Conservation (phyloP, 202 grass and related monocot genomes). For the Panicum virgatum region DNA sequence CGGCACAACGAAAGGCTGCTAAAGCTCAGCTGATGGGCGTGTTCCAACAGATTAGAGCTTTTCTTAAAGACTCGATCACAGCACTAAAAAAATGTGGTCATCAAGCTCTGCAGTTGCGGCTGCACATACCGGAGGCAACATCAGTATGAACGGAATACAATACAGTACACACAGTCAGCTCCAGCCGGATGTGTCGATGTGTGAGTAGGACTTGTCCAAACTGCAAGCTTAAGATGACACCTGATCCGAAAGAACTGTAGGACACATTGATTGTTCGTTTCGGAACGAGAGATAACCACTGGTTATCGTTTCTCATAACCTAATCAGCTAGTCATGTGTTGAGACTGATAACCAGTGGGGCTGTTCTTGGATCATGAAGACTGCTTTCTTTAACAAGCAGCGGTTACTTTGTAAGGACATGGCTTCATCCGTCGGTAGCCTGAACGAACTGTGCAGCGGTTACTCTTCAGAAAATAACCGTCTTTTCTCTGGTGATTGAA, state of each 20-base stretch:
- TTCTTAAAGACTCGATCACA: constrained; percentile 40
- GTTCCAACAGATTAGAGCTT: constrained; percentile 43
- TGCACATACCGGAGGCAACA: background rate
- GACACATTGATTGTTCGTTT: background rate
- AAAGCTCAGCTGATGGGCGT: constrained; percentile 17
- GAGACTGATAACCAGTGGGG: constrained; percentile 6
- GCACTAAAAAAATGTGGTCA: background rate
- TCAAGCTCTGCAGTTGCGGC: background rate
- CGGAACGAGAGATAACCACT: background rate
- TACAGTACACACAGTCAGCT: background rate
- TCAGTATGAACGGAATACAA: background rate
- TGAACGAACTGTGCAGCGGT: too few species aligned
- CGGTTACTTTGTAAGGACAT: background rate
- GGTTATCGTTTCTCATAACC: background rate
- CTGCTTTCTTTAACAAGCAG: background rate
- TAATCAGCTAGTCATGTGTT: background rate
- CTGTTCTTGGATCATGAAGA: constrained; percentile 1
- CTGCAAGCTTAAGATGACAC: background rate
- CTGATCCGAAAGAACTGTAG: constrained; percentile 8
- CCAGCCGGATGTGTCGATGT: background rate
- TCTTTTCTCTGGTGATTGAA: background rate
- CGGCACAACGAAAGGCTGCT: constrained; percentile 4
- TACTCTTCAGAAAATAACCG: background rate
- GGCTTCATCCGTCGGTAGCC: background rate
- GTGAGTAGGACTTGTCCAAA: background rate